Percentiles rank a stretch among this genome's conserved stretches.
Evolutionary conservation across 2,329 filamentous ascomycete species (phyloP).

Genomic region (Penicillium sp.): DNA sequence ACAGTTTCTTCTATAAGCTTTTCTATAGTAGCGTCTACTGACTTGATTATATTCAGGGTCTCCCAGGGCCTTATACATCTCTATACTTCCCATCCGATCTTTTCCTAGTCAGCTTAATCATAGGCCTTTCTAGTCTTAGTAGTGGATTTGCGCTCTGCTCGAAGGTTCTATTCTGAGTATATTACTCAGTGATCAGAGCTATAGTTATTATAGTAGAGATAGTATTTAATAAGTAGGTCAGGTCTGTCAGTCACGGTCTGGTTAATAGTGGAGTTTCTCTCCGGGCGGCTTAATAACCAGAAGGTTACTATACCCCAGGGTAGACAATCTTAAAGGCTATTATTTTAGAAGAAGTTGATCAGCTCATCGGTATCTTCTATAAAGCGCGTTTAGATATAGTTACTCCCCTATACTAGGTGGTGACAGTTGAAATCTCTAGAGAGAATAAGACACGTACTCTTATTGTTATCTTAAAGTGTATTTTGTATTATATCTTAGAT

Average conservation of each 20-base stretch:
- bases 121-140: not conserved
- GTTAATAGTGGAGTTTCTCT: constrained; percentile 16
- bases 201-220: constrained; percentile 29
- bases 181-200: constrained; percentile 24
- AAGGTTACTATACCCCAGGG: constrained; percentile 7
- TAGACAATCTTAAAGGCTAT: not conserved
- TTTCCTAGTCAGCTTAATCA: not conserved
- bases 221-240: constrained; percentile 21
- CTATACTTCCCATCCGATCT: not conserved
- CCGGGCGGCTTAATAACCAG: constrained; percentile 13
- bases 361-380: not conserved
- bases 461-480: not conserved
- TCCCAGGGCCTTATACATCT: not conserved
- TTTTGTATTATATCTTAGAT: constrained; percentile 6
- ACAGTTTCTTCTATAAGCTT: not conserved
- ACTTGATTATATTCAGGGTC: not conserved
- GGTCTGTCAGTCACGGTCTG: constrained; percentile 20
- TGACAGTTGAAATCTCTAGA: constrained; percentile 9
- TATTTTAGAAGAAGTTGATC: not conserved
- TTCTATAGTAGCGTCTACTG: not conserved
- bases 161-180: constrained; percentile 24
- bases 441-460: not conserved
- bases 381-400: constrained; percentile 1
- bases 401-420: constrained; percentile 9
- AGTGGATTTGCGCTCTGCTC: not conserved